Conservation (phyloP, 768 basidiomycete genomes). For the Lentinus tigrinus region DNA sequence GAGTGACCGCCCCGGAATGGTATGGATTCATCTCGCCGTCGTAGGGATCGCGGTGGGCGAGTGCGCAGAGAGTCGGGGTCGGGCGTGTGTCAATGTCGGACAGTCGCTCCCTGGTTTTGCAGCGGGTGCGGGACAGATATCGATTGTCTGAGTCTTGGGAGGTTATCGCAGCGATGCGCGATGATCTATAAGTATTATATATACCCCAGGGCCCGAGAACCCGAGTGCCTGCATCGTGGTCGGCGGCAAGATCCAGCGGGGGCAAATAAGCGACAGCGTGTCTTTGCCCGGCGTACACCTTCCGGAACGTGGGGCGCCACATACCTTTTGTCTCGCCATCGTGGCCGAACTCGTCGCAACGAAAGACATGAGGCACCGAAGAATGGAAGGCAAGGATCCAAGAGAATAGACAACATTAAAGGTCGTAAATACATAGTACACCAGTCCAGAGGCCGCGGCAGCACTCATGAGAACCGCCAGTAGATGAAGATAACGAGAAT, state of each 20-base stretch:
- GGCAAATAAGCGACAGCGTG: slow-evolving; percentile 15
- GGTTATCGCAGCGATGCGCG: slow-evolving; percentile 16
- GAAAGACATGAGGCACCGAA: neutral
- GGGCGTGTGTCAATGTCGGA: neutral
- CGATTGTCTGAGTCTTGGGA: neutral
- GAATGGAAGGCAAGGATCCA: neutral
- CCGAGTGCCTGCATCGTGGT: slow-evolving; percentile 23
- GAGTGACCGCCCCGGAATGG: neutral
- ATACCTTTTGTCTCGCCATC: neutral
- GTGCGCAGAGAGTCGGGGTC: neutral
- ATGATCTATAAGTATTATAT: slow-evolving; percentile 16
- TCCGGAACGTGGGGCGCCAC: slow-evolving; percentile 1
- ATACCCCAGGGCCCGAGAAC: slow-evolving; percentile 16
- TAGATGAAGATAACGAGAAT: slow-evolving; percentile 75
- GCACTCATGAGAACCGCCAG: slow-evolving; percentile 69
- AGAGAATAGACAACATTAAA: slow-evolving; percentile 5
- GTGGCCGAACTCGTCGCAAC: neutral
- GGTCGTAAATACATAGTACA: slow-evolving; percentile 15
- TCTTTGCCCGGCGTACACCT: neutral
- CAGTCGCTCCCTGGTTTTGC: neutral
- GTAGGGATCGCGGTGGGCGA: no score
- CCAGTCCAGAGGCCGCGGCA: slow-evolving; percentile 10
- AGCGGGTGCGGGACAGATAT: neutral
- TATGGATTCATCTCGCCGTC: neutral
- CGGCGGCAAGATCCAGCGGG: slow-evolving; percentile 25